Evolutionary conservation across 176 grass and related monocot genomes (phyloP).

Genomic region (Chloris gayana): DNA sequence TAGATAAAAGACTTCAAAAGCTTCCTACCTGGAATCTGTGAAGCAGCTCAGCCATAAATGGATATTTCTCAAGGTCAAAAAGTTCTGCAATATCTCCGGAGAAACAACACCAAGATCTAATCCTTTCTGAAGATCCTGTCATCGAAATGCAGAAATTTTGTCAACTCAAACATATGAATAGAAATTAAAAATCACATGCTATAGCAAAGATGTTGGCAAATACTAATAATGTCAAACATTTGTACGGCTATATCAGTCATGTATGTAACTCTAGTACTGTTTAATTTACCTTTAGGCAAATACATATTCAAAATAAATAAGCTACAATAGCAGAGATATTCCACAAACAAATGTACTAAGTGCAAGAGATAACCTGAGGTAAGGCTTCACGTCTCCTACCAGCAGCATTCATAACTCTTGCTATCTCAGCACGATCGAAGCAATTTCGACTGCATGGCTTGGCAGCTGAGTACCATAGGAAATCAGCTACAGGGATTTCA

Average conservation of each 20-base stretch:
- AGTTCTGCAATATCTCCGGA: constrained; percentile 96
- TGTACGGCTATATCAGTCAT: not conserved
- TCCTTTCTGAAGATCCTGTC: constrained; percentile 90
- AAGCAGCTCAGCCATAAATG: constrained; percentile 79
- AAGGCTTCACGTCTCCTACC: constrained; percentile 83
- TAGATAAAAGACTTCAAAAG: constrained; percentile 26
- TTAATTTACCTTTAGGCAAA: constrained; percentile 10
- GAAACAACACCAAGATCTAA: constrained; percentile 96
- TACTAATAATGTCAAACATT: not conserved
- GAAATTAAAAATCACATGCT: constrained; percentile 20
- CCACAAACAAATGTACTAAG: constrained; percentile 14
- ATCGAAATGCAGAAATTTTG: constrained; percentile 19
- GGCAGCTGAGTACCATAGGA: constrained; percentile 96
- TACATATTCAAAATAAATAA: not conserved
- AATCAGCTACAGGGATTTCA: constrained; percentile 92
- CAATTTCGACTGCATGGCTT: constrained; percentile 97
- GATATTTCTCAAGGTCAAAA: constrained; percentile 98
- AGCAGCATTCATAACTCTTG: constrained; percentile 97
- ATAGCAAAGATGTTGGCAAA: constrained; percentile 20
- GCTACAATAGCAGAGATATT: constrained; percentile 4
- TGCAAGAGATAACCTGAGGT: constrained; percentile 70
- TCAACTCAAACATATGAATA: constrained; percentile 12
- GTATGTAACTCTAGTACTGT: not conserved
- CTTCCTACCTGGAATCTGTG: constrained; percentile 85
- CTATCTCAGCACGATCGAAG: constrained; percentile 97